phyloP scores from a whole-genome alignment of 306 rosid species.

The Carpinus viminea region DNA sequence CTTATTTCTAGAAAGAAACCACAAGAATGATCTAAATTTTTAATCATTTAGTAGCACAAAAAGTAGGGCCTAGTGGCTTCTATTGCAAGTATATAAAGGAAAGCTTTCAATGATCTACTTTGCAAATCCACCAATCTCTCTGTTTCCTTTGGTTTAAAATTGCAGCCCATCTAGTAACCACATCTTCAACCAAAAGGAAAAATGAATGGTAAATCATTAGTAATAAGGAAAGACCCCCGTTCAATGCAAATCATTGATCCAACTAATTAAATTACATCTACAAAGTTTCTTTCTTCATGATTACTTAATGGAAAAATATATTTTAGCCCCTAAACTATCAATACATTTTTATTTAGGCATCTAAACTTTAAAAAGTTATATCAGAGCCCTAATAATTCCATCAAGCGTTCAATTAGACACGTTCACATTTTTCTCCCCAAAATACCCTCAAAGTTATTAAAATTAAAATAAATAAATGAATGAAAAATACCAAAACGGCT shows the following conservation, averaged over 20 bases:
- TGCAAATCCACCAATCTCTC: slow-evolving; percentile 31
- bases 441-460: too few species aligned
- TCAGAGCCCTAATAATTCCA: too few species aligned
- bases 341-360: too few species aligned
- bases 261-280: neutral
- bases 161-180: slow-evolving; percentile 42
- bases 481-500: neutral
- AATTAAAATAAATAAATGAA: too few species aligned
- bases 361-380: too few species aligned
- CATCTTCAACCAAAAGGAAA: slow-evolving; percentile 18
- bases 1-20: neutral
- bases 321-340: too few species aligned
- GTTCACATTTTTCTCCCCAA: too few species aligned
- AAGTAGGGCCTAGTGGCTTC: too few species aligned
- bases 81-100: too few species aligned
- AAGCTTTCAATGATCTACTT: neutral
- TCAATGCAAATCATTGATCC: neutral
- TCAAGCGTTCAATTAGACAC: too few species aligned
- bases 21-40: neutral
- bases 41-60: neutral
- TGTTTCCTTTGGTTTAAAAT: slow-evolving; percentile 38
- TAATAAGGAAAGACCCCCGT: slow-evolving; percentile 10
- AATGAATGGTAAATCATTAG: neutral
- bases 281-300: neutral
- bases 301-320: too few species aligned